These are phyloP conservation scores for Apophysomyces ossiformis DNA, from an alignment of 371 early-diverging fungal species.

Conservation along the genomic window DNA sequence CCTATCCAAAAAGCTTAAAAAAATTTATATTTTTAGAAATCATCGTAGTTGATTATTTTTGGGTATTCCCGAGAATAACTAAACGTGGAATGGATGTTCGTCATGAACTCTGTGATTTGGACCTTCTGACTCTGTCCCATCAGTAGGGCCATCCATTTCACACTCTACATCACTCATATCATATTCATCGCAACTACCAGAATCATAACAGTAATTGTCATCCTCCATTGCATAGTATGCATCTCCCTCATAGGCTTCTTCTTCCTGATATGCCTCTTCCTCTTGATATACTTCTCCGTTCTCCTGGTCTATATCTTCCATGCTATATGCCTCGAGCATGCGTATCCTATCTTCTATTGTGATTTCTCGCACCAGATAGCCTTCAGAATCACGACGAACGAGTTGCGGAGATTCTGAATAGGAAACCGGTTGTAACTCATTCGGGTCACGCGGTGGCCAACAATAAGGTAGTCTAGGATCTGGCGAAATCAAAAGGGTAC, in stretches of 20 bases:
- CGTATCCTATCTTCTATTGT: conserved; percentile 35
- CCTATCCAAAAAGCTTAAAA: too few species aligned
- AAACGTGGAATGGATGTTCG: neutral
- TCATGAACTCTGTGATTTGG: neutral
- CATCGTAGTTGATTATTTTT: too few species aligned
- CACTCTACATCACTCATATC: neutral
- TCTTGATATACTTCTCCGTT: neutral
- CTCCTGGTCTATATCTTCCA: neutral
- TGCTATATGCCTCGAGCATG: conserved; percentile 17
- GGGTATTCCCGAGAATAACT: too few species aligned
- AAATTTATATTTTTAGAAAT: too few species aligned
- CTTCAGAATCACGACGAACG: conserved; percentile 61
- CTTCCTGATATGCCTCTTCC: conserved; percentile 14
- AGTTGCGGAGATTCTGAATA: conserved; percentile 34
- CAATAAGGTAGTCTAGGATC: conserved; percentile 26
- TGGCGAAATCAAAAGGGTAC: neutral
- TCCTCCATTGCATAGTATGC: conserved; percentile 6
- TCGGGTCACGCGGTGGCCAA: conserved; percentile 39
- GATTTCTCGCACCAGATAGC: conserved; percentile 52
- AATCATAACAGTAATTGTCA: neutral
- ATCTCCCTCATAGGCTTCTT: conserved; percentile 18
- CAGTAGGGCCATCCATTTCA: neutral
- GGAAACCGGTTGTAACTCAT: conserved; percentile 35
- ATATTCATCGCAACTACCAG: conserved; percentile 3
- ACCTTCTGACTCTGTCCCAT: neutral